These are phyloP conservation scores for Termitomyces sp. DNA, from an alignment of 768 basidiomycete genomes.

Conservation along the genomic window DNA sequence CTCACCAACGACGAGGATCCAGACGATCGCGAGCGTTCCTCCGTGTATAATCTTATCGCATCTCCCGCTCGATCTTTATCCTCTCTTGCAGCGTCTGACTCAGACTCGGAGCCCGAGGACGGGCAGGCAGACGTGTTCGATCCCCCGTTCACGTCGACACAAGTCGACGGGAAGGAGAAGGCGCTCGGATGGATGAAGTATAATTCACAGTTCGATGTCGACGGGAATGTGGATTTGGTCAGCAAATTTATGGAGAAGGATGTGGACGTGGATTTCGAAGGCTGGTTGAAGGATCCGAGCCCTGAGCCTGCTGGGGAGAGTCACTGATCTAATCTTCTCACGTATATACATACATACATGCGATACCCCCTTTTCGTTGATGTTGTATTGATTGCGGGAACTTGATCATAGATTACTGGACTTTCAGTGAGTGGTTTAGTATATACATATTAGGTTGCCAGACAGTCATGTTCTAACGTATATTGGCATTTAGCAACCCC, in stretches of 20 bases:
- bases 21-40: slow-evolving; percentile 2
- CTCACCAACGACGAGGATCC: slow-evolving; percentile 7
- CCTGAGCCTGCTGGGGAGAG: slow-evolving; percentile 18
- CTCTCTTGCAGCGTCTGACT: slow-evolving; percentile 27
- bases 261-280: slow-evolving; percentile 53
- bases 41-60: slow-evolving; percentile 12
- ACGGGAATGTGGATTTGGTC: slow-evolving; percentile 47
- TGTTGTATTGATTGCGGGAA: neutral
- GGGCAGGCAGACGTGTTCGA: slow-evolving; percentile 19
- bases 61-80: slow-evolving; percentile 30
- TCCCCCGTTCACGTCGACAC: slow-evolving; percentile 30
- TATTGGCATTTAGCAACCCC: too few relatives aligned
- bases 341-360: neutral
- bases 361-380: neutral
- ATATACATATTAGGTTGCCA: too few relatives aligned
- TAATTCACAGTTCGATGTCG: slow-evolving; percentile 56
- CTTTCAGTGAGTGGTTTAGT: too few relatives aligned
- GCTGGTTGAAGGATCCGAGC: slow-evolving; percentile 42
- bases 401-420: neutral
- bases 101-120: slow-evolving; percentile 15
- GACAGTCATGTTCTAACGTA: too few relatives aligned
- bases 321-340: slow-evolving; percentile 6
- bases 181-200: slow-evolving; percentile 34
- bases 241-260: slow-evolving; percentile 53
- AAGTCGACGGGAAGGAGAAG: slow-evolving; percentile 13